Base-by-base conservation (phyloP, 2,329 filamentous ascomycete genomes). In the Tetracladium maxilliforme region DNA sequence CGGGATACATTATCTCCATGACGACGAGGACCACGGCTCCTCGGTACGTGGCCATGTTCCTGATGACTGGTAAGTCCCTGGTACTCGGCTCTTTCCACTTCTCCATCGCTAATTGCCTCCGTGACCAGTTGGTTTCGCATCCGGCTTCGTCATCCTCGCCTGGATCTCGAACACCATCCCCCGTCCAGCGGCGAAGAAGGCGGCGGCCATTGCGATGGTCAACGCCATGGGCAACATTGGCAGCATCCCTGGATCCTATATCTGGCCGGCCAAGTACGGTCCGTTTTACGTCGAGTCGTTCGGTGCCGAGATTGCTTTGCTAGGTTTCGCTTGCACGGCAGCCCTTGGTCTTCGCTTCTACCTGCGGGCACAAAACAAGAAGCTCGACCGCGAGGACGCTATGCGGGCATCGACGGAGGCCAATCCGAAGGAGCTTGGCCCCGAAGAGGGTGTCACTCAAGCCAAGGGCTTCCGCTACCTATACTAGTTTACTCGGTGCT, bases 1-100 rank as follows among this genome's bases (percentile, higher is more conserved):
- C 39, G 7, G 38, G 35, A 1, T 42, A 37, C 21, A 39, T 45
- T 27, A 32, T 43, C 26, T 28, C 38, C 8, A 29, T 29, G 8
- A 26, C 34, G 2, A 36, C 37, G 4, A 30, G 19, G 10, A 25
- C 29, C 9, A 27, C 27, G 6, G 36, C 31, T 3, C 34, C 35
- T 7, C 33, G 39, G 3, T 43, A 43, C 24, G 30, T 39, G 30
- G n/a, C n/a, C n/a, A n/a, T n/a, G 10, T 23, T 23, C 13, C 21
- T 23, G 21, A 19, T 19, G 18, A 19, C 18, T 9, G 18, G 18
- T 19, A n/a, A 19, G 18, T 9, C n/a, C n/a, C 18, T 19, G n/a
- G 9, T n/a, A 9, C 9, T 19, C n/a, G 9, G 9, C 9, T 9
- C 9, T 19, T 9, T 19, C 9, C 18, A 19, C 9, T 9, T 19